Conservation (phyloP, 176 grass and related monocot species). For the Aegilops speltoides region DNA sequence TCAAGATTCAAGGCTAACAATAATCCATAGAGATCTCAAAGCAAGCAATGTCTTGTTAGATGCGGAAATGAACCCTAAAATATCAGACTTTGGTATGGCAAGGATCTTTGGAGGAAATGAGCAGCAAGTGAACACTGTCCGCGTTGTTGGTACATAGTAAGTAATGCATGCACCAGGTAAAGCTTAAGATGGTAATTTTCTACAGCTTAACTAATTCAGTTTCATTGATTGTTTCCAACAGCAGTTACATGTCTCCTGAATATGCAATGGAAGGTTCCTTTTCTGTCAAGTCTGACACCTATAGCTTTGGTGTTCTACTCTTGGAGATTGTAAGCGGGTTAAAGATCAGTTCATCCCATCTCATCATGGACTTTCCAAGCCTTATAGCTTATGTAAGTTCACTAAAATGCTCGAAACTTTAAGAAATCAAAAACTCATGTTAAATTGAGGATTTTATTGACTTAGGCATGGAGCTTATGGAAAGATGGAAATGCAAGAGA, state of each 20-base stretch:
- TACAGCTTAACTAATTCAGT: neutral
- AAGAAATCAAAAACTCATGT: neutral
- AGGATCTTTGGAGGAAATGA: constrained; percentile 37
- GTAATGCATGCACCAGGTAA: neutral
- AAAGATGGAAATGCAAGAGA: constrained; percentile 28
- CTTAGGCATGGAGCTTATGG: constrained; percentile 60
- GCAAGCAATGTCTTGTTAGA: constrained; percentile 53
- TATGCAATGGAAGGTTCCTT: constrained; percentile 44
- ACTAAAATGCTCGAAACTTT: neutral
- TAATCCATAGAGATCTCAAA: constrained; percentile 46
- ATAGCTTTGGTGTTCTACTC: constrained; percentile 55
- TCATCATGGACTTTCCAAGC: neutral
- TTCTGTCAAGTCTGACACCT: constrained; percentile 58
- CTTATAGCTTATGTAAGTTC: constrained; percentile 34
- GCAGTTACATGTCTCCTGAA: constrained; percentile 56
- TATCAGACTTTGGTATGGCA: constrained; percentile 58
- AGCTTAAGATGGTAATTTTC: neutral
- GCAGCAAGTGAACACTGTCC: constrained; percentile 20
- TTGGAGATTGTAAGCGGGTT: constrained; percentile 50
- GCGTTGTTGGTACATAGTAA: constrained; percentile 48
- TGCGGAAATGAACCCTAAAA: constrained; percentile 40
- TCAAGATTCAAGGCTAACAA: constrained; percentile 49
- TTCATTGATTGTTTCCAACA: neutral
- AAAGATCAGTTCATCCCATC: constrained; percentile 26
- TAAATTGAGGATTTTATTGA: constrained; percentile 7